A percentile compares a stretch with the other conserved stretches of the same genome.
These are phyloP conservation scores for Microthlaspi erraticum DNA, from an alignment of 345 rosid genomes.

Conservation along the genomic window DNA sequence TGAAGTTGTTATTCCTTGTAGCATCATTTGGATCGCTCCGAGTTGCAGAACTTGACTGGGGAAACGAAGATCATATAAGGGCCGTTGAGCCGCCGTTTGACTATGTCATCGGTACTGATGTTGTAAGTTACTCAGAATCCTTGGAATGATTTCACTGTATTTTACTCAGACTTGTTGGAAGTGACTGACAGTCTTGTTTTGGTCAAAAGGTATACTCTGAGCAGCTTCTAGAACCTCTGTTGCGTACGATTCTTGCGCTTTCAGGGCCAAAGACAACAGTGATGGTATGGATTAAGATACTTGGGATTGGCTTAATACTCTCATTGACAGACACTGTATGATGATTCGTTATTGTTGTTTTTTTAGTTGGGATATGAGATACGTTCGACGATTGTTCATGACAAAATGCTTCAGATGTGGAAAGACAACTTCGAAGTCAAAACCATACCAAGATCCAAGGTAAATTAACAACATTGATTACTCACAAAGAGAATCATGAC, in stretches of 20 bases:
- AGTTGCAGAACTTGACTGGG: slow-evolving; percentile 91
- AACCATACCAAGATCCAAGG: slow-evolving; percentile 75
- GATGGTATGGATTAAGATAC: slow-evolving; percentile 51
- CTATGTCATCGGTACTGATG: slow-evolving; percentile 90
- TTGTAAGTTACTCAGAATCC: slow-evolving; percentile 58
- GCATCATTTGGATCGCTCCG: slow-evolving; percentile 86
- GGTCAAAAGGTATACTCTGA: slow-evolving; percentile 77
- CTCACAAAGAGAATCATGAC: background rate
- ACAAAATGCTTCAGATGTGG: slow-evolving; percentile 88
- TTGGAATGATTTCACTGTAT: background rate
- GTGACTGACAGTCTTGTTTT: slow-evolving; percentile 38
- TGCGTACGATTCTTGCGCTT: slow-evolving; percentile 68
- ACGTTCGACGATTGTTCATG: slow-evolving; percentile 82
- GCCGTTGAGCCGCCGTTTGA: slow-evolving; percentile 88
- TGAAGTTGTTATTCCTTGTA: slow-evolving; percentile 43
- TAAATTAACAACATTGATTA: slow-evolving; percentile 32
- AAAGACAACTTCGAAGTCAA: slow-evolving; percentile 78
- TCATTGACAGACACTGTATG: slow-evolving; percentile 11
- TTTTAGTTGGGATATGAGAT: slow-evolving; percentile 88
- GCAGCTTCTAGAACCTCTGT: slow-evolving; percentile 85
- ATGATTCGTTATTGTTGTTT: slow-evolving; percentile 25
- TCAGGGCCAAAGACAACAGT: slow-evolving; percentile 87
- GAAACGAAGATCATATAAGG: slow-evolving; percentile 71
- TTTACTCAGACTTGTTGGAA: background rate
- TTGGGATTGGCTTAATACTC: slow-evolving; percentile 1